A percentile compares a stretch with the other conserved stretches of the same genome.
Evolutionary conservation across 1,139 yeast genomes (phyloP).

Genomic region (Nakaseomyces sp.): DNA sequence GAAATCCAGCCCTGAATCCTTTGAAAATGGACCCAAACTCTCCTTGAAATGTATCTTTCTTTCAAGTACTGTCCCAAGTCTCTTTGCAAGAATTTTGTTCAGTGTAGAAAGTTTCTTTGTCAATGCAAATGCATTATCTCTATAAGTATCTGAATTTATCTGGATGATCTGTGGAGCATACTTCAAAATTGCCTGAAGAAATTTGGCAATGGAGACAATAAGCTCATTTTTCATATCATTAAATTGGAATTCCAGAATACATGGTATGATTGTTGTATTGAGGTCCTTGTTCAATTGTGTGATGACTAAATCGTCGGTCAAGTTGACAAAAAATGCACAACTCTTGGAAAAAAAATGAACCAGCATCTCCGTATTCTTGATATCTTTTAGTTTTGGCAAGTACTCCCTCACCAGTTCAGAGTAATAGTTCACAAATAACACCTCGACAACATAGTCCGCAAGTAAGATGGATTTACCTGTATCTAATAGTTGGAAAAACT

Average conservation of each 20-base stretch:
- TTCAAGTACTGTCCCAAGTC: slow-evolving; percentile 18
- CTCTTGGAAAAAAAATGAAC: slow-evolving; percentile 26
- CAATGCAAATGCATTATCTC: slow-evolving; percentile 16
- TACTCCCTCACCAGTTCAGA: slow-evolving; percentile 21
- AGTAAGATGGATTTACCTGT: slow-evolving; percentile 18
- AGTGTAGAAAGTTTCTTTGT: slow-evolving; percentile 17
- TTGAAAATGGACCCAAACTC: slow-evolving; percentile 9
- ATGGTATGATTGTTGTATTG: slow-evolving; percentile 21
- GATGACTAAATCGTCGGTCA: slow-evolving; percentile 24
- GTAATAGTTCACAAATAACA: slow-evolving; percentile 28
- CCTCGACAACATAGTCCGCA: slow-evolving; percentile 27
- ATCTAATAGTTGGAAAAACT: slow-evolving; percentile 20
- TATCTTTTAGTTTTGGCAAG: slow-evolving; percentile 20
- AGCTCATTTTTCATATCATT: slow-evolving; percentile 16
- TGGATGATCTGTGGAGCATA: slow-evolving; percentile 14
- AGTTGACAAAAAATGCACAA: slow-evolving; percentile 20
- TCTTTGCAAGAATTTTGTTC: slow-evolving; percentile 23
- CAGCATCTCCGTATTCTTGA: slow-evolving; percentile 16
- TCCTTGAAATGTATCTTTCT: slow-evolving; percentile 19
- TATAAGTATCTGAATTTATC: slow-evolving; percentile 13
- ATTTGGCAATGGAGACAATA: slow-evolving; percentile 23
- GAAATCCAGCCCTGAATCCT: slow-evolving; percentile 14
- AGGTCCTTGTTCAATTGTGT: slow-evolving; percentile 26
- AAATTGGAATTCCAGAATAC: slow-evolving; percentile 15
- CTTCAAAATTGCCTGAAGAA: slow-evolving; percentile 20